Percentiles rank a stretch among this genome's conserved stretches.
These are phyloP conservation scores for Immersiporthe knoxdaviesiana DNA, from an alignment of 2,329 filamentous ascomycete genomes.

Conservation along the genomic window DNA sequence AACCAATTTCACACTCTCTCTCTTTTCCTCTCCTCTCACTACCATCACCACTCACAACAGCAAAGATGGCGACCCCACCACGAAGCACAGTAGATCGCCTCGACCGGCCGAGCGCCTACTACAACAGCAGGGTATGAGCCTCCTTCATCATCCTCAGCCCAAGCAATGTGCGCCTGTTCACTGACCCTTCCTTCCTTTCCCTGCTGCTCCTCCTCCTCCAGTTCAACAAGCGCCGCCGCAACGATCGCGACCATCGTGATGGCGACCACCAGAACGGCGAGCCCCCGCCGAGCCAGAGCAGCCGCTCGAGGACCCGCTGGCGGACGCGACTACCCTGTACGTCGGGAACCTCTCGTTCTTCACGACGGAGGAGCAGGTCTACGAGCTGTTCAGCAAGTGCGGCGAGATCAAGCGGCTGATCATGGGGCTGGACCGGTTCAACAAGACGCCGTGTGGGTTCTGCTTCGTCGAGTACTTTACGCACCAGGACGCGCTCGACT, in stretches of 20 bases:
- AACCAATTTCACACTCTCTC: neutral
- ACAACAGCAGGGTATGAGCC: slow-evolving; percentile 72
- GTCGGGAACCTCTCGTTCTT: slow-evolving; percentile 98
- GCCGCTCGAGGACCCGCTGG: slow-evolving; percentile 74
- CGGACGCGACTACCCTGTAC: slow-evolving; percentile 90
- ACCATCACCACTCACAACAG: slow-evolving; percentile 24
- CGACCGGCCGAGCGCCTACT: slow-evolving; percentile 95
- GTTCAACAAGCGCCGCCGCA: slow-evolving; percentile 71
- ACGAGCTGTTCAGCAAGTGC: slow-evolving; percentile 94
- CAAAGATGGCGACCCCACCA: slow-evolving; percentile 49
- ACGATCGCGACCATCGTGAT: slow-evolving; percentile 62
- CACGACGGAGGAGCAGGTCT: slow-evolving; percentile 98
- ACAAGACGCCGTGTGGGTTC: slow-evolving; percentile 97
- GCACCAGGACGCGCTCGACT: slow-evolving; percentile 94
- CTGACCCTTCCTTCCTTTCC: slow-evolving; percentile 19
- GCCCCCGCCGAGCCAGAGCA: slow-evolving; percentile 51
- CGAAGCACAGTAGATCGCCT: slow-evolving; percentile 85
- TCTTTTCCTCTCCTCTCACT: neutral
- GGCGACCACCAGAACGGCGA: slow-evolving; percentile 59
- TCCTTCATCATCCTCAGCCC: slow-evolving; percentile 30
- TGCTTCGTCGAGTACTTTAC: slow-evolving; percentile 99
- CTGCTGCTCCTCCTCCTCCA: neutral
- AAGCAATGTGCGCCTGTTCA: slow-evolving; percentile 29
- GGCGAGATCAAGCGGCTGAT: slow-evolving; percentile 97
- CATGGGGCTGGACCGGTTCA: slow-evolving; percentile 96